Evolutionary conservation across 2,329 filamentous ascomycete genomes (phyloP), one percentile per base, ranked within the genome.

Genomic region (Aspergillus vadensis): DNA sequence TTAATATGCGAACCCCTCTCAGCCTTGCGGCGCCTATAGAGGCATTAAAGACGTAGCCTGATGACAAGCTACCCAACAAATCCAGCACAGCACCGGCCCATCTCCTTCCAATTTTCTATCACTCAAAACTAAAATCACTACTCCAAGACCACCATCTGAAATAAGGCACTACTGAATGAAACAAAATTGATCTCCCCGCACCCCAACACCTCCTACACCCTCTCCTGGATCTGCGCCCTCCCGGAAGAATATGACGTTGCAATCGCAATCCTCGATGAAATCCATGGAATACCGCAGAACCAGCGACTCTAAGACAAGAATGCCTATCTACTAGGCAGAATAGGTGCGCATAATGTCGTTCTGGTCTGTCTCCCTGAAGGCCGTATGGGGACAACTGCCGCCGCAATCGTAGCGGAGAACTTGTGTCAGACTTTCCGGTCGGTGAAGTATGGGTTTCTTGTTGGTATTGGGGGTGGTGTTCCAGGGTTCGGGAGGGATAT

Each of bases 401-500:
- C 51, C 3, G 51, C 51, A 2, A 9, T 32, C 1, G 51, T 54
- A 14, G 51, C 21, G 32, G 32, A 32, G 21, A 17, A 21, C 15
- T 7, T 54, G 9, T 17, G 32, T 23, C 15, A 17, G n/a, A 41
- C 51, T 5, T 54, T 54, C 10, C 3, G 3, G 10, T 15, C 17
- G 9, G 23, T 54, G 32, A 32, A n/a, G 9, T 41, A n/a, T 5
- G 51, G n/a, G 15, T 17, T 54, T 7, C 9, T 54, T n/a, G 51
- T 54, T 5, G 51, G 51, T 10, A 41, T 54, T 23, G 51, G 51
- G 7, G 51, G 51, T 9, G 51, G 51, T n/a, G 51, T 38, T 38
- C 17, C 51, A 2, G 5, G 51, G 2, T 30, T 9, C 9, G 36
- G 30, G 17, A 21, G 8, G 7, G 51, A 54, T 41, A 15, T 54